Evolutionary conservation across 2,329 filamentous ascomycete genomes (phyloP).

Genomic region (Fusarium humuli): DNA sequence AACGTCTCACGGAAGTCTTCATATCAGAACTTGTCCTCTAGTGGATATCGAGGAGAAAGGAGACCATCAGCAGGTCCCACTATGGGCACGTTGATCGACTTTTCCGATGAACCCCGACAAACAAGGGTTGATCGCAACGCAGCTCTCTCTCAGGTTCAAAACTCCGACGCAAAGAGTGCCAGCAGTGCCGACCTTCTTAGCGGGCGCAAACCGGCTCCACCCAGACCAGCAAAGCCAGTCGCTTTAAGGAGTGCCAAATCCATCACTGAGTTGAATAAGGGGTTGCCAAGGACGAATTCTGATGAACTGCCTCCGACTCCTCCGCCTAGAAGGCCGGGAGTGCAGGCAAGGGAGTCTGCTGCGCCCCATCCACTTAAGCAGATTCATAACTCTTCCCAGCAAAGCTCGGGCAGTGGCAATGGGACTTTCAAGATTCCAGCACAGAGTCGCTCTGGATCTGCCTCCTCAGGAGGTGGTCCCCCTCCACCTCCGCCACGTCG

Average conservation of each 20-base stretch:
- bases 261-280: constrained; percentile 43
- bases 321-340: constrained; percentile 51
- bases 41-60: constrained; percentile 26
- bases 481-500: constrained; percentile 63
- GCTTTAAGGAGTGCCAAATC: constrained; percentile 62
- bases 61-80: constrained; percentile 52
- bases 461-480: constrained; percentile 45
- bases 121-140: constrained; percentile 51
- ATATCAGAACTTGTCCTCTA: constrained; percentile 46
- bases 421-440: constrained; percentile 28
- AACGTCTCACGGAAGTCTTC: constrained; percentile 30
- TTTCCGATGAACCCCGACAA: constrained; percentile 64
- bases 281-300: constrained; percentile 34
- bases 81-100: constrained; percentile 72
- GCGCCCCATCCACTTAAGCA: constrained; percentile 55
- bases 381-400: constrained; percentile 56
- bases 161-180: constrained; percentile 34
- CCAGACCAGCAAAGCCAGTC: constrained; percentile 68
- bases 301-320: constrained; percentile 49
- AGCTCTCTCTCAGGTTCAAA: constrained; percentile 48
- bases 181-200: constrained; percentile 49
- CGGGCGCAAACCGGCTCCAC: constrained; percentile 59
- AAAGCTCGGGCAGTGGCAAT: constrained; percentile 43
- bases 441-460: constrained; percentile 28
- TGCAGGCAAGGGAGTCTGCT: constrained; percentile 34